Base-by-base conservation (phyloP, 345 rosid species). In the Citrus glauca region DNA sequence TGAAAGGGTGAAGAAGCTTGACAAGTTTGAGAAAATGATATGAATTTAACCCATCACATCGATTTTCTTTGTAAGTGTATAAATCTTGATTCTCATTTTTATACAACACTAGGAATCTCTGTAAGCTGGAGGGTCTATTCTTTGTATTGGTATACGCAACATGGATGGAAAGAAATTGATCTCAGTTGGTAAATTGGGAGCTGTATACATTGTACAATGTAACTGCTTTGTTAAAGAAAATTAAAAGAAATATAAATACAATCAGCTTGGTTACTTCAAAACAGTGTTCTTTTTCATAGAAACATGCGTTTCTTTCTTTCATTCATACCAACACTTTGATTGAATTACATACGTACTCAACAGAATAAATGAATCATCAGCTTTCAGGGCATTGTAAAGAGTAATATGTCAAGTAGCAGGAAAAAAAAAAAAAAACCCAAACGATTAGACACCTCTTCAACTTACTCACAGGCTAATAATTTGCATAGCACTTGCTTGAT, bases 21-120 rank as follows among this genome's bases (percentile, higher is more conserved):
- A 93, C 16, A 91, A 95, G 81, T 91, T 93, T 67, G 98, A 95
- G 93, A 95, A 92, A 87, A 95, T 92, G 99, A 86, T 95, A 73
- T 95, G 87, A 90, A 79, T 56, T 27, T 63, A 48, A 38, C 33
- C 24, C 40, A 27, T 25, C 33, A 22, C 38, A 27, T 14, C 24
- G 11, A 30, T n/a, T 32, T 42, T 11, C 8, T 37, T 27, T 11
- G 7, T 13, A 30, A 37, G 24, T 33, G 6, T 22, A 53, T 48
- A 63, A 22, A 6, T 14, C 13, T 20, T 20, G 9, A 24, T 30
- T 20, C 67, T 32, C 67, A 40, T 30, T 63, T 11, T n/a, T 4
- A 24, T 17, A 73, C 4, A 14, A n/a, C 27, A 45, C 8, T 27
- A 69, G 30, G 75, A 73, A 24, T 50, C 57, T 45, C 4, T 10